Evolutionary conservation across 305 asterid genomes (phyloP).

Genomic region (Fraxinus velutina): DNA sequence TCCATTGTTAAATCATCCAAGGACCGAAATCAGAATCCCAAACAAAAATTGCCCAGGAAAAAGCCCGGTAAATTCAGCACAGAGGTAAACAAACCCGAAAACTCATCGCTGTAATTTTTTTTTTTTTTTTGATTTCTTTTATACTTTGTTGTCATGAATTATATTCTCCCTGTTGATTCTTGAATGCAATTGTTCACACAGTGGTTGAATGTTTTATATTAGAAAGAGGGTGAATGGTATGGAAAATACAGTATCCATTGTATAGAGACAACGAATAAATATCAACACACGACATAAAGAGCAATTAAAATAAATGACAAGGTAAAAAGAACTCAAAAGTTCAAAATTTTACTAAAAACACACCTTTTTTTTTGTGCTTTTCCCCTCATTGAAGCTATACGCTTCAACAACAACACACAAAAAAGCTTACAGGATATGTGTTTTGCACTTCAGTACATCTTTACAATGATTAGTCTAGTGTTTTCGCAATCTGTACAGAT

Average conservation of each 20-base stretch:
- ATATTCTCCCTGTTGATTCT: not conserved
- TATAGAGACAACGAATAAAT: not conserved
- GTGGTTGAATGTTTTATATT: not conserved
- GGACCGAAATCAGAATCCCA: slow-evolving; percentile 20
- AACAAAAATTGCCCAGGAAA: slow-evolving; percentile 29
- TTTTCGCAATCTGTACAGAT: not conserved
- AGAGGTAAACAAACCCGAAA: slow-evolving; percentile 33
- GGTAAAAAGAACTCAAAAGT: not conserved
- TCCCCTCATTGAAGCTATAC: not conserved
- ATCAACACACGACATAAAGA: not conserved
- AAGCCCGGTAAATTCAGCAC: slow-evolving; percentile 26
- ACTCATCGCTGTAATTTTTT: not conserved
- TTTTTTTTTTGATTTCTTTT: not conserved
- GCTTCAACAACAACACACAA: not conserved
- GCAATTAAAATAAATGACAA: not conserved
- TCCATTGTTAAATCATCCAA: slow-evolving; percentile 30
- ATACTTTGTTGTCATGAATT: not conserved
- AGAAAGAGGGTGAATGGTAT: not conserved
- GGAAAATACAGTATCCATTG: not conserved
- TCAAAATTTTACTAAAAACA: not conserved
- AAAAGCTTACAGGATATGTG: not conserved
- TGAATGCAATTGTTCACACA: not conserved
- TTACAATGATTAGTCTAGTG: not conserved
- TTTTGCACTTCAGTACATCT: not conserved
- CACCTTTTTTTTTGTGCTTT: not conserved